These are phyloP conservation scores for Scytalidium lignicola DNA, from an alignment of 2,329 filamentous ascomycete genomes.

Conservation along the genomic window DNA sequence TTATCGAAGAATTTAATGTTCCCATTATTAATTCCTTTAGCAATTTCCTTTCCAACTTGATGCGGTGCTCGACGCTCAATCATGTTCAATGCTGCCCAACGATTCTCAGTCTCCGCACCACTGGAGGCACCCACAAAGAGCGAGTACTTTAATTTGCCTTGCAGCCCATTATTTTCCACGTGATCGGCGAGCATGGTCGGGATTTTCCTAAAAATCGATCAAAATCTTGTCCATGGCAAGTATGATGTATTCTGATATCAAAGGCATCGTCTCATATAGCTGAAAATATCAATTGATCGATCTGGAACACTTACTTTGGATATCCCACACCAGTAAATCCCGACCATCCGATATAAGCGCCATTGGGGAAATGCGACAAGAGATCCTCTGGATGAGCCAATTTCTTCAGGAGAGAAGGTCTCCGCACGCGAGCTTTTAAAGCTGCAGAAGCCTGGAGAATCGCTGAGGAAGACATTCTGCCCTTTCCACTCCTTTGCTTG, in stretches of 20 bases:
- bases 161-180: constrained; percentile 78
- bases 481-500: background rate
- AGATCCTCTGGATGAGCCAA: constrained; percentile 74
- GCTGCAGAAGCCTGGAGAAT: constrained; percentile 36
- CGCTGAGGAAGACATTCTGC: constrained; percentile 20
- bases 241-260: background rate
- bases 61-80: constrained; percentile 80
- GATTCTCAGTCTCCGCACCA: constrained; percentile 80
- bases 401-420: constrained; percentile 75
- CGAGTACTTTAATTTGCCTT: constrained; percentile 80
- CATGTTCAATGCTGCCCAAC: constrained; percentile 88
- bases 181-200: constrained; percentile 81
- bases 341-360: constrained; percentile 84
- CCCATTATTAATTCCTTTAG: constrained; percentile 85
- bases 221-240: constrained; percentile 1
- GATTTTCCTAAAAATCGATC: constrained; percentile 56
- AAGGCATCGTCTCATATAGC: no score
- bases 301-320: constrained; percentile 64
- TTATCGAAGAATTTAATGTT: constrained; percentile 92
- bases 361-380: constrained; percentile 75
- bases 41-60: constrained; percentile 85
- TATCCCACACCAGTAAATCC: constrained; percentile 89
- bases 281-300: no score
- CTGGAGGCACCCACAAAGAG: constrained; percentile 88
- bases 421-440: constrained; percentile 68